Percentiles rank a stretch among this genome's conserved stretches.
phyloP scores from a whole-genome alignment of 768 basidiomycete genomes.

The Lactarius akahatsu region DNA sequence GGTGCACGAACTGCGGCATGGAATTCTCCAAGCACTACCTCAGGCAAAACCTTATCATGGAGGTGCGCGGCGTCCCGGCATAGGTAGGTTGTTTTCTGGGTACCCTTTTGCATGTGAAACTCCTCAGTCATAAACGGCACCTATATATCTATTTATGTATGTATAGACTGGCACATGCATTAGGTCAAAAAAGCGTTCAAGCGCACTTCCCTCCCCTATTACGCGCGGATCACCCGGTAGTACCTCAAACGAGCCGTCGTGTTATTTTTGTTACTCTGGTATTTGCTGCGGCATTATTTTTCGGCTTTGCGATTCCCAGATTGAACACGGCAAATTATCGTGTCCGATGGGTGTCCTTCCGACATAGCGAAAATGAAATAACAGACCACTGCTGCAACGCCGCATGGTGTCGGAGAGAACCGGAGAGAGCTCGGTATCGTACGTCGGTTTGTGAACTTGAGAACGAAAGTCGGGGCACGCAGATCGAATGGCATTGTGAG shows the following conservation, averaged over 20 bases:
- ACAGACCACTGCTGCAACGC: no score
- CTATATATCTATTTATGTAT: not conserved
- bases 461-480: not conserved
- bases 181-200: not conserved
- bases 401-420: not conserved
- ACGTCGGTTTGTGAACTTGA: not conserved
- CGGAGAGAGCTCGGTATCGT: conserved; percentile 1
- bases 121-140: not conserved
- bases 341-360: not conserved
- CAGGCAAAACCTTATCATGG: conserved; percentile 43
- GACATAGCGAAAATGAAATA: not conserved
- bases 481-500: not conserved
- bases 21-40: conserved; percentile 44
- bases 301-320: not conserved
- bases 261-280: not conserved
- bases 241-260: not conserved
- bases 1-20: conserved; percentile 43
- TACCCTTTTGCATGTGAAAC: not conserved
- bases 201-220: not conserved
- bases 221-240: not conserved
- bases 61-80: conserved; percentile 41
- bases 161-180: not conserved
- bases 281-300: no score
- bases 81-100: conserved; percentile 26
- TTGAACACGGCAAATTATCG: not conserved